phyloP scores from a whole-genome alignment of 2,329 filamentous ascomycete species.

The Pseudogymnoascus sp. region DNA sequence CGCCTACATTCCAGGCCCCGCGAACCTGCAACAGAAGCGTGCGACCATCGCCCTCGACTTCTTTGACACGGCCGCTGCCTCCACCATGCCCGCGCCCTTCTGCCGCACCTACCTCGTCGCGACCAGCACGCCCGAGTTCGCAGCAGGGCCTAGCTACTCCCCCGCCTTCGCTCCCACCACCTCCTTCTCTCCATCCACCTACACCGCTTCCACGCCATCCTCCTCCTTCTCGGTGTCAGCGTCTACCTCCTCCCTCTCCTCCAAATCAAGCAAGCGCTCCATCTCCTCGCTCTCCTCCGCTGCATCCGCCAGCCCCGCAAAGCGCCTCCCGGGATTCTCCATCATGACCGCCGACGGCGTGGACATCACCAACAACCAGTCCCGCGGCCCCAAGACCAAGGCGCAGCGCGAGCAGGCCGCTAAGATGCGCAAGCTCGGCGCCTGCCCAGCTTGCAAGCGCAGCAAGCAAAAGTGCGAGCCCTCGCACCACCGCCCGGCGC shows the following conservation, averaged over 20 bases:
- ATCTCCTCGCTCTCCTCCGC: neutral
- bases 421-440: constrained; percentile 59
- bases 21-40: constrained; percentile 50
- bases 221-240: constrained; percentile 17
- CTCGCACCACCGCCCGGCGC: constrained; percentile 21
- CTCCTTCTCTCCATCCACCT: constrained; percentile 27
- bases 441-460: constrained; percentile 52
- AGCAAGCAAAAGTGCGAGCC: constrained; percentile 44
- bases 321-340: constrained; percentile 51
- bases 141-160: constrained; percentile 35
- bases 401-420: constrained; percentile 61
- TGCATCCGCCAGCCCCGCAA: constrained; percentile 15
- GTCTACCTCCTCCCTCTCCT: neutral
- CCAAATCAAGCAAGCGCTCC: neutral
- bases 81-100: constrained; percentile 47
- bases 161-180: constrained; percentile 41
- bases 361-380: constrained; percentile 55
- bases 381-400: constrained; percentile 56
- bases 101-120: constrained; percentile 34
- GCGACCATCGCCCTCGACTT: constrained; percentile 51
- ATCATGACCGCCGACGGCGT: constrained; percentile 56
- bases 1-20: constrained; percentile 46
- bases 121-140: constrained; percentile 18
- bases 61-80: constrained; percentile 47
- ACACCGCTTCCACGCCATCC: constrained; percentile 38